Conservation (phyloP, 2,329 filamentous ascomycete species). For the Aspergillus glaucus region DNA sequence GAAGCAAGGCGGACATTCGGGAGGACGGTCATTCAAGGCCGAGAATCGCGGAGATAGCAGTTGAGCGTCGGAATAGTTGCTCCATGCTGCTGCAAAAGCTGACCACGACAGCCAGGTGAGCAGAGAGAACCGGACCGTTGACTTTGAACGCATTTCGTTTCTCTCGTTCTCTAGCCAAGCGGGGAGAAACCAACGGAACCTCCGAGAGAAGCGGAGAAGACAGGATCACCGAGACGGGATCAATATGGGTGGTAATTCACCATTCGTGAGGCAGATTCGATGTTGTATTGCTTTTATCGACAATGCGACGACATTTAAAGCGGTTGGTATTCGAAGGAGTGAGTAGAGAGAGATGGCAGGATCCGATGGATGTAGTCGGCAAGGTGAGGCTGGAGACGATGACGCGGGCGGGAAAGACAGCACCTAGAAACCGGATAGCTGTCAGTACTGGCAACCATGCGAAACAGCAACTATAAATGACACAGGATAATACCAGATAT, state of each 20-base stretch:
- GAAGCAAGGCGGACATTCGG: conserved; percentile 59
- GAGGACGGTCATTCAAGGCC: conserved; percentile 64
- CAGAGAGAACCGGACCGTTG: conserved; percentile 17
- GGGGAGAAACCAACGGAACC: background rate
- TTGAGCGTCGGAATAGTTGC: conserved; percentile 56
- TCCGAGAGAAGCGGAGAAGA: conserved; percentile 2
- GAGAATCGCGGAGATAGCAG: conserved; percentile 61
- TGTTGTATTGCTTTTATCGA: no score
- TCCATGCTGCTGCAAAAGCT: conserved; percentile 17
- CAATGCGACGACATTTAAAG: no score
- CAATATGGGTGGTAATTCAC: background rate
- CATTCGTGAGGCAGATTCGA: conserved; percentile 1
- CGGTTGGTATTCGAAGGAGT: background rate
- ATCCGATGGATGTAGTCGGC: conserved; percentile 1
- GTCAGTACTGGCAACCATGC: conserved; percentile 5
- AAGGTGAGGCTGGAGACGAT: conserved; percentile 10
- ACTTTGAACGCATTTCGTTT: conserved; percentile 19
- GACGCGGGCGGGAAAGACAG: conserved; percentile 20
- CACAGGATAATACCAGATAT: background rate
- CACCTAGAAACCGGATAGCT: no score
- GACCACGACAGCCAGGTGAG: conserved; percentile 21
- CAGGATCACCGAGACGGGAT: background rate
- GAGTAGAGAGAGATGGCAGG: background rate
- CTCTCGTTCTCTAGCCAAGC: conserved; percentile 10
- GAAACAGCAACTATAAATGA: background rate